Percentiles rank a stretch among this genome's conserved stretches.
These are phyloP conservation scores for Phragmites australis DNA, from an alignment of 176 grass and related monocot genomes.

Conservation along the genomic window DNA sequence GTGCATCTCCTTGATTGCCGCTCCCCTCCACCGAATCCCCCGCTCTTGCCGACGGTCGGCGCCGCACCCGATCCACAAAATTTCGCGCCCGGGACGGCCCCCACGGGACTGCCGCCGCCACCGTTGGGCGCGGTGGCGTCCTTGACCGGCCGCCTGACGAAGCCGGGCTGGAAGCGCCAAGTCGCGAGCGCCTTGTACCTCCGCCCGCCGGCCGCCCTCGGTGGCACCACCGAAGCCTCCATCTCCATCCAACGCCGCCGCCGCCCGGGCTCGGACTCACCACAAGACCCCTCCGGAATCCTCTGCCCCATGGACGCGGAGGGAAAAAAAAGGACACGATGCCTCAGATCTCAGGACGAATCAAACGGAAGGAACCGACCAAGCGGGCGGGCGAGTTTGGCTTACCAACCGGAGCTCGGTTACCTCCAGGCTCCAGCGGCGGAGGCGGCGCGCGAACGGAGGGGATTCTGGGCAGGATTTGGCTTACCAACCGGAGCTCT, in stretches of 20 bases:
- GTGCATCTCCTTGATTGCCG: background rate
- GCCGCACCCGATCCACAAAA: background rate
- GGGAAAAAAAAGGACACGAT: background rate
- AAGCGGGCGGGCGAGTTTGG: background rate
- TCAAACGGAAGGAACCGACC: background rate
- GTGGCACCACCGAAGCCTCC: background rate
- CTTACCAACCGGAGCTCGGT: too few relatives aligned
- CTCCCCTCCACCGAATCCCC: background rate
- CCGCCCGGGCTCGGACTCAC: background rate
- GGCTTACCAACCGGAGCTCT: too few relatives aligned
- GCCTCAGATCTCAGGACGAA: background rate
- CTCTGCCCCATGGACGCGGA: background rate
- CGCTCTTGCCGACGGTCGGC: background rate
- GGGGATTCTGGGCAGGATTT: background rate
- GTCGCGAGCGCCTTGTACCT: constrained; percentile 38
- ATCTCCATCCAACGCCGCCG: constrained; percentile 33
- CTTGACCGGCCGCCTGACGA: constrained; percentile 33
- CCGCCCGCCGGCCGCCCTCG: constrained; percentile 18
- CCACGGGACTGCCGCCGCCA: background rate
- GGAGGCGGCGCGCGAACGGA: background rate
- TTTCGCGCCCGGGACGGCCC: background rate
- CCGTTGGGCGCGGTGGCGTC: background rate
- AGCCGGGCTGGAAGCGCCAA: constrained; percentile 51
- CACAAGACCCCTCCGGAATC: constrained; percentile 15
- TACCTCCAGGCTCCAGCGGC: too few relatives aligned